Conservation (phyloP, 2,329 filamentous ascomycete species). For the Cladophialophora exuberans region DNA sequence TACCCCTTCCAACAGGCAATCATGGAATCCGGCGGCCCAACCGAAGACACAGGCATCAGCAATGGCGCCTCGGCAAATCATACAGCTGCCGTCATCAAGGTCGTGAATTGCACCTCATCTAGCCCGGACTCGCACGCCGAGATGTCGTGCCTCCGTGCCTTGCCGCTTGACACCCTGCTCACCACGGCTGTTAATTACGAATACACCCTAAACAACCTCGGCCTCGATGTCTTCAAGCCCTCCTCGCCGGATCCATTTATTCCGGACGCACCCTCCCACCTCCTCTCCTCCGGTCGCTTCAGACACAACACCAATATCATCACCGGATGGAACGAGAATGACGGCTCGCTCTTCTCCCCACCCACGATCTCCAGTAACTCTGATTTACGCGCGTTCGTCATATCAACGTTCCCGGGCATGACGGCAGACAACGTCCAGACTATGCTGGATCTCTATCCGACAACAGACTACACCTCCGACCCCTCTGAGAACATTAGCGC, state of each 20-base stretch:
- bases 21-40: constrained; percentile 1
- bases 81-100: background rate
- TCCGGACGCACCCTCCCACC: constrained; percentile 1
- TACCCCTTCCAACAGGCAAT: constrained; percentile 52
- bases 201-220: background rate
- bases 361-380: background rate
- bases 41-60: background rate
- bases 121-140: background rate
- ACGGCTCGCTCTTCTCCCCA: constrained; percentile 4
- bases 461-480: background rate
- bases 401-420: constrained; percentile 1
- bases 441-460: constrained; percentile 2
- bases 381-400: background rate
- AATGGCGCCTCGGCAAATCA: background rate
- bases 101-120: constrained; percentile 1
- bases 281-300: constrained; percentile 3
- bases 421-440: background rate
- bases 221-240: constrained; percentile 1
- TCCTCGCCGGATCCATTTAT: background rate
- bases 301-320: constrained; percentile 1
- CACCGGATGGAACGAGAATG: constrained; percentile 9
- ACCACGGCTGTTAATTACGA: background rate
- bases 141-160: constrained; percentile 1
- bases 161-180: background rate
- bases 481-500: background rate